Conservation (phyloP, 768 basidiomycete species). For the Phylloporus sp. region DNA sequence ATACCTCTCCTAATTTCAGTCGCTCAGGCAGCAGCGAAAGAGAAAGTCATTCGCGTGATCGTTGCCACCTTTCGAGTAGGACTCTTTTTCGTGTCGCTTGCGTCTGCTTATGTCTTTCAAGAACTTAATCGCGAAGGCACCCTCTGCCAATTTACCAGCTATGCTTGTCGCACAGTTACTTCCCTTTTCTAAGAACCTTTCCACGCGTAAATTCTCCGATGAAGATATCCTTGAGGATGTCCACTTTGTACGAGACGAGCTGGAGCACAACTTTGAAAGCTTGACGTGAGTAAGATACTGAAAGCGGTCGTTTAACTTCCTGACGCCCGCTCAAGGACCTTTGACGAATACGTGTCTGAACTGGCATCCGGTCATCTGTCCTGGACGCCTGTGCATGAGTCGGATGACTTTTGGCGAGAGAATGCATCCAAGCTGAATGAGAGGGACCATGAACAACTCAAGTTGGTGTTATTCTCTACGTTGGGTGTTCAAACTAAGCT, state of each 20-base stretch:
- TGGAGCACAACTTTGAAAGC: slow-evolving; percentile 82
- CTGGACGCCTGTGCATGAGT: slow-evolving; percentile 96
- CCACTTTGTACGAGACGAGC: slow-evolving; percentile 79
- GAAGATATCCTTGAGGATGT: slow-evolving; percentile 94
- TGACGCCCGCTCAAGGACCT: slow-evolving; percentile 57
- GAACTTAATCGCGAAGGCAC: slow-evolving; percentile 91
- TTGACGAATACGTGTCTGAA: slow-evolving; percentile 94
- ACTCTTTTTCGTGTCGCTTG: not conserved
- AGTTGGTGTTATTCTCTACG: slow-evolving; percentile 42
- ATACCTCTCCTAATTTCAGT: slow-evolving; percentile 80
- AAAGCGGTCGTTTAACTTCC: not conserved
- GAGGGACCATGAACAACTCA: slow-evolving; percentile 76
- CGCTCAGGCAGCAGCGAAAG: slow-evolving; percentile 88
- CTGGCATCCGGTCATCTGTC: slow-evolving; percentile 85
- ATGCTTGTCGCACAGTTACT: slow-evolving; percentile 89
- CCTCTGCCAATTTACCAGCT: slow-evolving; percentile 81
- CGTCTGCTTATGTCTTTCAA: slow-evolving; percentile 26
- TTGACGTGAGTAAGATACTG: slow-evolving; percentile 61
- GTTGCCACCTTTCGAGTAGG: slow-evolving; percentile 85
- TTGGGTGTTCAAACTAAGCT: not conserved
- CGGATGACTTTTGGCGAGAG: slow-evolving; percentile 97
- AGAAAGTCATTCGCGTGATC: slow-evolving; percentile 93
- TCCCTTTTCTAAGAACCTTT: slow-evolving; percentile 82
- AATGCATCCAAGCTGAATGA: slow-evolving; percentile 87
- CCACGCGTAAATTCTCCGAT: slow-evolving; percentile 85